Evolutionary conservation across 352 stramenopile species (phyloP).

Genomic region (Phytophthora pini): DNA sequence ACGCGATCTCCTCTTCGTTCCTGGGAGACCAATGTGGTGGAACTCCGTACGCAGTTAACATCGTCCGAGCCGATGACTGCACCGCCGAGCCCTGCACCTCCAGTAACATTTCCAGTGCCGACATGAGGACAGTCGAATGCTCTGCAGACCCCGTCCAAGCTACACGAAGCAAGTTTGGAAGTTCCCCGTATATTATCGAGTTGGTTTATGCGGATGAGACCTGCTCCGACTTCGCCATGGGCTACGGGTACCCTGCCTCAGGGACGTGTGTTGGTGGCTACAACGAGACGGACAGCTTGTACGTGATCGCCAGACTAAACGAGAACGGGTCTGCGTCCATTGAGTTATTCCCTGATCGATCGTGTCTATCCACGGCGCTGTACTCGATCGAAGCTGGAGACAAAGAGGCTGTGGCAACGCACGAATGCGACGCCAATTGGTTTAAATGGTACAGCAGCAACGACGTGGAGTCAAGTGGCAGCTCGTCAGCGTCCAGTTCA

Average conservation of each 20-base stretch:
- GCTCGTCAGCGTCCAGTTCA: not conserved
- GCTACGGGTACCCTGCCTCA: slow-evolving; percentile 16
- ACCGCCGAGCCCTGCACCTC: slow-evolving; percentile 7
- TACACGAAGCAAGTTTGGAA: slow-evolving; percentile 16
- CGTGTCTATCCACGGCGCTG: slow-evolving; percentile 14
- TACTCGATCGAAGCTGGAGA: slow-evolving; percentile 12
- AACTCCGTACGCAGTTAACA: slow-evolving; percentile 18
- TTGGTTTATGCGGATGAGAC: slow-evolving; percentile 7
- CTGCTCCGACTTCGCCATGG: slow-evolving; percentile 13
- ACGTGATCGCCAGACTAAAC: slow-evolving; percentile 23
- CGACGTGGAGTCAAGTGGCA: slow-evolving; percentile 7
- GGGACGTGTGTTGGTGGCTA: slow-evolving; percentile 14
- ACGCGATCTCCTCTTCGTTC: slow-evolving; percentile 24
- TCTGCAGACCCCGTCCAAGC: slow-evolving; percentile 9
- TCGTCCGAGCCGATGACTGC: slow-evolving; percentile 11
- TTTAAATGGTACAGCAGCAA: slow-evolving; percentile 32
- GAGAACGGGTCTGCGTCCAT: slow-evolving; percentile 21
- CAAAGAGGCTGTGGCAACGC: slow-evolving; percentile 7
- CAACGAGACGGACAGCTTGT: slow-evolving; percentile 19
- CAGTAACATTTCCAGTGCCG: slow-evolving; percentile 12
- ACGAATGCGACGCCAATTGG: slow-evolving; percentile 25
- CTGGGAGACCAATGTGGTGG: slow-evolving; percentile 21
- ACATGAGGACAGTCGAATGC: slow-evolving; percentile 23
- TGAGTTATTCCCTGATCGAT: slow-evolving; percentile 13
- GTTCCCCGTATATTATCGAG: slow-evolving; percentile 28